Conservation (phyloP, 176 grass and related monocot genomes). For the Musa itinerans region DNA sequence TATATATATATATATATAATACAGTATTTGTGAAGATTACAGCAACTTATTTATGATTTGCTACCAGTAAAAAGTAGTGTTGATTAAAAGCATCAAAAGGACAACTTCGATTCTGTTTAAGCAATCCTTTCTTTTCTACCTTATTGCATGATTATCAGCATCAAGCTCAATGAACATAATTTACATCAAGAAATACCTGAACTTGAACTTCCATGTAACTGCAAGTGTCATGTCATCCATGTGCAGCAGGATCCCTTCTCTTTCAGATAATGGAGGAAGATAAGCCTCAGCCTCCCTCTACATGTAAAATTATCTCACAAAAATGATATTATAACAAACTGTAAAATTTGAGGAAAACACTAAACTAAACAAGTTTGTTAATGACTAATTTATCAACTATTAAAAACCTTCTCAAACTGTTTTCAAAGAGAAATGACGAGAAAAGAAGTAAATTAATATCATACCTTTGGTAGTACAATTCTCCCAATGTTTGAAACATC, state of each 20-base stretch:
- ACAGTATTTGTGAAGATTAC: too few relatives aligned
- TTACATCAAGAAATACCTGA: conserved; percentile 38
- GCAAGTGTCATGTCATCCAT: conserved; percentile 68
- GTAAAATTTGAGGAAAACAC: too few relatives aligned
- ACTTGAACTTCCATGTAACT: conserved; percentile 78
- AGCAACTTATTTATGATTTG: too few relatives aligned
- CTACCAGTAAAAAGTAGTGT: too few relatives aligned
- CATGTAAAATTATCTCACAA: conserved; percentile 7
- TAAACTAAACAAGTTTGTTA: too few relatives aligned
- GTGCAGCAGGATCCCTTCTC: conserved; percentile 47
- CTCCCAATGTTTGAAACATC: conserved; percentile 79
- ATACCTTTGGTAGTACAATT: conserved; percentile 83
- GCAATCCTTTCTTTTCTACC: conserved; percentile 1
- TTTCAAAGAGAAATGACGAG: neutral
- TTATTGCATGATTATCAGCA: conserved; percentile 7
- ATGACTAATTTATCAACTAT: neutral
- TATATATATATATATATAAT: too few relatives aligned
- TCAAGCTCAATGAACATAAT: neutral
- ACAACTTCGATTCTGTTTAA: conserved; percentile 5
- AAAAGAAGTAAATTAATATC: conserved; percentile 9
- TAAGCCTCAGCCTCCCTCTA: conserved; percentile 75
- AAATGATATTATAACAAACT: too few relatives aligned
- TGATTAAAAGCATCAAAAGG: too few relatives aligned
- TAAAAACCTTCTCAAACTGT: neutral
- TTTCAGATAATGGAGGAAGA: conserved; percentile 60